Evolutionary conservation across 805 yeast genomes (phyloP).

Genomic region (Zygotorulaspora danielsina): DNA sequence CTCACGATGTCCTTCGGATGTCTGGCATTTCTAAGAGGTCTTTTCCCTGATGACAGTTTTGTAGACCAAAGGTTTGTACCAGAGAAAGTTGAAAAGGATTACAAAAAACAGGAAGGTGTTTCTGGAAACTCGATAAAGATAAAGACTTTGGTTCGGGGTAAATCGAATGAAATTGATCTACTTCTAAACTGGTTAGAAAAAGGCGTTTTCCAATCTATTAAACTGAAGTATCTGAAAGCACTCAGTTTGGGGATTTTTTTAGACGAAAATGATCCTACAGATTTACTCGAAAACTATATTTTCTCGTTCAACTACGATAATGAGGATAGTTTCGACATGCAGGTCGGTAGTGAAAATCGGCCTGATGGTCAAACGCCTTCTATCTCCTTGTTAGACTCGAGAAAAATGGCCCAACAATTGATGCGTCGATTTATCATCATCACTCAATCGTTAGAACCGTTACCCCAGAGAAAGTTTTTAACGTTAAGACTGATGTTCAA

Average conservation of each 20-base stretch:
- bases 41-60: conserved; percentile 53
- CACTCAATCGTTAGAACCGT: conserved; percentile 50
- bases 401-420: conserved; percentile 45
- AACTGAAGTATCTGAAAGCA: conserved; percentile 41
- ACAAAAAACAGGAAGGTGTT: conserved; percentile 23
- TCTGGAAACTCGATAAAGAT: conserved; percentile 40
- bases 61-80: conserved; percentile 46
- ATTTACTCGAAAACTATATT: conserved; percentile 47
- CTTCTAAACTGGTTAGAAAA: conserved; percentile 52
- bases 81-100: conserved; percentile 31
- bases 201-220: conserved; percentile 46
- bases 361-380: conserved; percentile 15
- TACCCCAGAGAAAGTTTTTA: conserved; percentile 46
- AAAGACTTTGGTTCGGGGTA: conserved; percentile 47
- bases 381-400: conserved; percentile 36
- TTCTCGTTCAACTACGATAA: conserved; percentile 45
- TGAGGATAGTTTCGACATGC: conserved; percentile 28
- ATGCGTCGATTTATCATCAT: conserved; percentile 49
- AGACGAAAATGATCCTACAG: conserved; percentile 41
- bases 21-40: conserved; percentile 51
- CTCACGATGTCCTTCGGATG: conserved; percentile 53
- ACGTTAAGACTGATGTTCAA: conserved; percentile 49
- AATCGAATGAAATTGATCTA: conserved; percentile 44
- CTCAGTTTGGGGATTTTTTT: conserved; percentile 45
- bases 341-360: conserved; percentile 13